These are phyloP conservation scores for Cetraspora pellucida DNA, from an alignment of 192 early-diverging fungal genomes.

Conservation along the genomic window DNA sequence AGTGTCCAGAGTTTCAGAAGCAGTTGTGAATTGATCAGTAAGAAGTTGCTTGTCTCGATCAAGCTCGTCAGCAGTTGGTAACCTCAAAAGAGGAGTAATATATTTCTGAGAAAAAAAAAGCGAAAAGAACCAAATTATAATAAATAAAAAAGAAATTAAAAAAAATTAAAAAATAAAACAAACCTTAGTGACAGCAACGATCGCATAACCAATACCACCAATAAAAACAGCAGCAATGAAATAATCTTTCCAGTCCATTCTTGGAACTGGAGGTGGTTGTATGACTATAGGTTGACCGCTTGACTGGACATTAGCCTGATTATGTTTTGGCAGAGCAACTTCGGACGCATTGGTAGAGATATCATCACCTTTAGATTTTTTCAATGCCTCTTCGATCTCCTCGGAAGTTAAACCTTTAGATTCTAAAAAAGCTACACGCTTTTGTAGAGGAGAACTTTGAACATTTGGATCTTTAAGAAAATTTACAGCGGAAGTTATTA, in stretches of 20 bases:
- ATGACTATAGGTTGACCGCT: slow-evolving; percentile 44
- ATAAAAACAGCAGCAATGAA: slow-evolving; percentile 85
- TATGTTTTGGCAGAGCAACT: slow-evolving; percentile 8
- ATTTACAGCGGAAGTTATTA: slow-evolving; percentile 81
- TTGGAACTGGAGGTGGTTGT: slow-evolving; percentile 51
- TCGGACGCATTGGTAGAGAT: slow-evolving; percentile 32
- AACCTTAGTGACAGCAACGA: slow-evolving; percentile 77
- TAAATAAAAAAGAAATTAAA: not conserved
- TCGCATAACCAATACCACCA: slow-evolving; percentile 88
- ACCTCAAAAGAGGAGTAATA: slow-evolving; percentile 61
- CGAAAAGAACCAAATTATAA: not conserved
- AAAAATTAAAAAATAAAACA: not conserved
- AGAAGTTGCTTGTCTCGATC: slow-evolving; percentile 71
- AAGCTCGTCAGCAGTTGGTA: slow-evolving; percentile 68
- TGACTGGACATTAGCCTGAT: slow-evolving; percentile 30
- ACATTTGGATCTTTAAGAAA: slow-evolving; percentile 95
- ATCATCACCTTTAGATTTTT: slow-evolving; percentile 58
- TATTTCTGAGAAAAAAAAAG: slow-evolving; percentile 46
- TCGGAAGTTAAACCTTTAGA: slow-evolving; percentile 89
- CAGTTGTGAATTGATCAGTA: slow-evolving; percentile 62
- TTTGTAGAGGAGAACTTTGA: slow-evolving; percentile 81
- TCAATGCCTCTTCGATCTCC: slow-evolving; percentile 90
- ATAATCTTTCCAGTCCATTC: slow-evolving; percentile 91
- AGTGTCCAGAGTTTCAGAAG: slow-evolving; percentile 44
- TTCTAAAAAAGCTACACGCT: slow-evolving; percentile 94